phyloP scores from a whole-genome alignment of 1,284 basidiomycete genomes.

The Amylostereum areolatum region DNA sequence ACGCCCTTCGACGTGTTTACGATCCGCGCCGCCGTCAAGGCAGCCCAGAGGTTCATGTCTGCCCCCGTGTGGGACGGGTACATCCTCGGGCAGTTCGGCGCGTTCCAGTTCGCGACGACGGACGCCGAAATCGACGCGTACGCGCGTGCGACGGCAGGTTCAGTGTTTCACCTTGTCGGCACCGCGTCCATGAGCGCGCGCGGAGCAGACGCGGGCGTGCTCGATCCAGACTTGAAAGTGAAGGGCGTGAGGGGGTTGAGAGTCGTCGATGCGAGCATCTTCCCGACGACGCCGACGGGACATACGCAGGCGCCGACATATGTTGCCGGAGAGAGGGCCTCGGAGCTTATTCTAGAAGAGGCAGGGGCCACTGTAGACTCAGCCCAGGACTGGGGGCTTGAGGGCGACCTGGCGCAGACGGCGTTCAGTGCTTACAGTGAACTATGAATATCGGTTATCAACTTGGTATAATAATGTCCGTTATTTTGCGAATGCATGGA shows the following conservation, averaged over 20 bases:
- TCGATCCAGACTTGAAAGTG: slow-evolving; percentile 31
- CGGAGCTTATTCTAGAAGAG: slow-evolving; percentile 48
- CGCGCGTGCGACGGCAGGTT: slow-evolving; percentile 44
- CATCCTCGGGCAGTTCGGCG: slow-evolving; percentile 1
- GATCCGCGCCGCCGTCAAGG: slow-evolving; percentile 16
- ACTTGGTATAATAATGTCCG: too few relatives aligned
- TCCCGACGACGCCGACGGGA: slow-evolving; percentile 32
- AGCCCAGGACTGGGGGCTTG: not conserved
- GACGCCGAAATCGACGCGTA: slow-evolving; percentile 26
- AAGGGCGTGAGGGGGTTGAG: slow-evolving; percentile 36
- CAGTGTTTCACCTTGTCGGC: slow-evolving; percentile 52
- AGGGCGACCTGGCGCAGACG: slow-evolving; percentile 36
- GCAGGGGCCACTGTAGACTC: too few relatives aligned
- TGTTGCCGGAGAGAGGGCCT: slow-evolving; percentile 60
- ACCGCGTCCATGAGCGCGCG: slow-evolving; percentile 54
- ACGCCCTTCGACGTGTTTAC: not conserved
- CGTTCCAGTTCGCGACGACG: slow-evolving; percentile 8
- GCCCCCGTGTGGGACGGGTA: slow-evolving; percentile 22
- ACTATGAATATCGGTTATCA: too few relatives aligned
- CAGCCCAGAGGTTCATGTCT: slow-evolving; percentile 19
- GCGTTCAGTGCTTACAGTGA: too few relatives aligned
- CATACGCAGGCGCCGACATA: slow-evolving; percentile 40
- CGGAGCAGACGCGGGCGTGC: slow-evolving; percentile 33
- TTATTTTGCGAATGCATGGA: too few relatives aligned
- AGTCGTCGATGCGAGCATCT: slow-evolving; percentile 57